Percentiles rank a stretch among this genome's conserved stretches.
Evolutionary conservation across 1,284 basidiomycete genomes (phyloP).

Genomic region (Serendipita sp.): DNA sequence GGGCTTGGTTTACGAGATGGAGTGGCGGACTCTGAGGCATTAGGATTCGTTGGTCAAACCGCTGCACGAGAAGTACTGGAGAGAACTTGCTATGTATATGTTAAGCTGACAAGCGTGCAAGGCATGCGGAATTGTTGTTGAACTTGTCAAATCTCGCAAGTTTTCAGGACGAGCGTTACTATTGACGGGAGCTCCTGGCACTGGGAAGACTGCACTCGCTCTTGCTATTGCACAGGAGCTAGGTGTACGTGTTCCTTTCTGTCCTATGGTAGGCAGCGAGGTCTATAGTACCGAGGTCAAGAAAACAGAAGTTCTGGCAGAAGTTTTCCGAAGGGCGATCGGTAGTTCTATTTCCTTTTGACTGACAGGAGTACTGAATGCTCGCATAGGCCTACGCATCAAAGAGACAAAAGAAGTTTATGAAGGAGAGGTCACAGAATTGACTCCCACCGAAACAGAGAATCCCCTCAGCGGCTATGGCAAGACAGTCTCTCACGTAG

Average conservation of each 20-base stretch:
- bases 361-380: slow-evolving; percentile 8
- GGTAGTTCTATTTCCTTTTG: slow-evolving; percentile 38
- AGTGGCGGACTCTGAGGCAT: slow-evolving; percentile 52
- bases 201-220: slow-evolving; percentile 91
- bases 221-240: slow-evolving; percentile 89
- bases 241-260: slow-evolving; percentile 91
- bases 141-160: slow-evolving; percentile 77
- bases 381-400: slow-evolving; percentile 65
- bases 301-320: slow-evolving; percentile 97
- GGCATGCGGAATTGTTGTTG: slow-evolving; percentile 86
- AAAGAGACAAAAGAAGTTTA: slow-evolving; percentile 99
- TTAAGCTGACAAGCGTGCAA: slow-evolving; percentile 22
- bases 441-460: slow-evolving; percentile 90
- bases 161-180: slow-evolving; percentile 85
- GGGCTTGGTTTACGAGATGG: slow-evolving; percentile 89
- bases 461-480: slow-evolving; percentile 95
- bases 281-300: slow-evolving; percentile 97
- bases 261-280: slow-evolving; percentile 95
- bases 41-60: slow-evolving; percentile 85
- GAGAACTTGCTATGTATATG: slow-evolving; percentile 8
- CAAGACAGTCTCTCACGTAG: slow-evolving; percentile 94
- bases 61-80: slow-evolving; percentile 73
- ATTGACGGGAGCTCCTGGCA: slow-evolving; percentile 81
- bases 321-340: slow-evolving; percentile 88
- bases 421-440: slow-evolving; percentile 94